Percentiles rank a stretch among this genome's conserved stretches.
These are phyloP conservation scores for Acacia concinna DNA, from an alignment of 331 rosid species.

Conservation along the genomic window DNA sequence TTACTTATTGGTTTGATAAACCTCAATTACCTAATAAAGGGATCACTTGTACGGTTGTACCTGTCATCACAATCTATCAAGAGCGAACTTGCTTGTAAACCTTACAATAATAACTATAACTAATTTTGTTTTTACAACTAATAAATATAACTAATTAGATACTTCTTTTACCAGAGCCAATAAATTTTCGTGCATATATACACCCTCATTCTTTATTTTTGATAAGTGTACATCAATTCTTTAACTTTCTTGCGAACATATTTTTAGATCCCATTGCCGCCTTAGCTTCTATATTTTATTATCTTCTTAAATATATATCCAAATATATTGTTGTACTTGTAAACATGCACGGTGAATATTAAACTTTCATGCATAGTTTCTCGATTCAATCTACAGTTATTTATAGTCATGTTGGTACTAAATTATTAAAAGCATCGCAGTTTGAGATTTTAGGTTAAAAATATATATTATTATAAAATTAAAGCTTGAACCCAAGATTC, in stretches of 20 bases:
- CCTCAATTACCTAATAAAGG: background rate
- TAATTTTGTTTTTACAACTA: no score
- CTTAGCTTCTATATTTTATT: background rate
- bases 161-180: background rate
- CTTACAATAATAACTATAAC: background rate
- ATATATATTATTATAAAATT: background rate
- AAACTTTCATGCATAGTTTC: background rate
- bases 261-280: background rate
- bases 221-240: background rate
- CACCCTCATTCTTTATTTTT: background rate
- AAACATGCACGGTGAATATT: background rate
- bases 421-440: background rate
- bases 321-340: background rate
- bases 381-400: no score
- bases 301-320: background rate
- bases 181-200: background rate
- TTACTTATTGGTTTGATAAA: no score
- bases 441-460: background rate
- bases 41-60: background rate
- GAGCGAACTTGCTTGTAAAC: background rate
- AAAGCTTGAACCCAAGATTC: background rate
- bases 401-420: background rate
- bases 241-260: background rate
- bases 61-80: background rate
- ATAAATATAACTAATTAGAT: background rate